These are phyloP conservation scores for Xylaria sp. DNA, from an alignment of 2,329 filamentous ascomycete species.

Conservation along the genomic window DNA sequence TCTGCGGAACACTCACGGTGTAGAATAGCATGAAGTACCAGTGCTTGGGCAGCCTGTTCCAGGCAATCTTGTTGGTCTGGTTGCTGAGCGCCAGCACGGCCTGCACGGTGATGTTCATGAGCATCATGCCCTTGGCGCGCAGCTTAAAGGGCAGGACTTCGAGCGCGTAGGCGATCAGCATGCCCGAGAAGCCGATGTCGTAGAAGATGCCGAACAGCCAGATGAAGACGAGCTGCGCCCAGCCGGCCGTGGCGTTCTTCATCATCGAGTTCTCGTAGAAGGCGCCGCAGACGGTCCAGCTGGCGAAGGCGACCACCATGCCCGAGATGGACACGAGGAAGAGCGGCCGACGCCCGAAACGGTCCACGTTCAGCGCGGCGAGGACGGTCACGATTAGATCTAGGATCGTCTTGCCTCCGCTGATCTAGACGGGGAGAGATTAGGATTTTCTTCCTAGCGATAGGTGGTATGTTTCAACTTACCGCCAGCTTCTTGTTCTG, in stretches of 20 bases:
- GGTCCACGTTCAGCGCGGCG: constrained; percentile 62
- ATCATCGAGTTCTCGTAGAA: constrained; percentile 61
- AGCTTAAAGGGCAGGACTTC: constrained; percentile 69
- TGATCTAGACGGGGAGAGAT: constrained; percentile 49
- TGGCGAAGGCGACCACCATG: constrained; percentile 60
- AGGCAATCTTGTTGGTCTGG: constrained; percentile 73
- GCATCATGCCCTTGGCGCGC: constrained; percentile 69
- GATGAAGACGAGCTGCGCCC: constrained; percentile 67
- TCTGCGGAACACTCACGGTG: constrained; percentile 56
- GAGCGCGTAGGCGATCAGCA: constrained; percentile 67
- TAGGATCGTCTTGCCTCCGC: constrained; percentile 68
- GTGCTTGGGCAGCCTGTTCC: constrained; percentile 67
- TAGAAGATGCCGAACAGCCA: constrained; percentile 71
- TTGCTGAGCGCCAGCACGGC: constrained; percentile 69
- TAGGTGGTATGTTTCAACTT: too few relatives aligned
- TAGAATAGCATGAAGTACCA: constrained; percentile 76
- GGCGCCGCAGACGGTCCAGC: constrained; percentile 65
- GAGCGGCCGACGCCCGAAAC: constrained; percentile 63
- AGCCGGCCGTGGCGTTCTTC: constrained; percentile 59
- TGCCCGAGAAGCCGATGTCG: constrained; percentile 68
- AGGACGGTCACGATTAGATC: constrained; percentile 67
- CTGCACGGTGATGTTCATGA: constrained; percentile 73
- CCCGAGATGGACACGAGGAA: constrained; percentile 63
- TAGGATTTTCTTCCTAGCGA: constrained; percentile 4
- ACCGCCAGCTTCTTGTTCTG: constrained; percentile 67